These are phyloP conservation scores for Acanthamoeba comandoni DNA, from an alignment of 208 protist genomes.

Conservation along the genomic window DNA sequence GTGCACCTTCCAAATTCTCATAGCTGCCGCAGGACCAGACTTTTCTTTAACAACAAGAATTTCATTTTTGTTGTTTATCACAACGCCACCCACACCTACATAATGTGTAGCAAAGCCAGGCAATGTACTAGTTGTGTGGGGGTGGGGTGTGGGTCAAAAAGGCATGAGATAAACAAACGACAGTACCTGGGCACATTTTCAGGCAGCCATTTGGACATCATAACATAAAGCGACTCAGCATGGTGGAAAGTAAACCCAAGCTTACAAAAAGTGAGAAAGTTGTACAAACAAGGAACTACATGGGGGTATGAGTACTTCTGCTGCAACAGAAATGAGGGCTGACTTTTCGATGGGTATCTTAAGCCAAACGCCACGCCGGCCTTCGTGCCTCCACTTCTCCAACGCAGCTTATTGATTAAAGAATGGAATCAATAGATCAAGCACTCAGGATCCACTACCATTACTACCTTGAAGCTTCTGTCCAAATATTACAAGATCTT, in stretches of 20 bases:
- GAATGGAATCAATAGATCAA: neutral
- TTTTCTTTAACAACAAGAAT: constrained; percentile 55
- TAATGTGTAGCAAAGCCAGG: constrained; percentile 53
- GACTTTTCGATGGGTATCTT: constrained; percentile 60
- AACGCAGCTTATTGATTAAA: constrained; percentile 28
- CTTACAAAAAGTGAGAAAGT: neutral
- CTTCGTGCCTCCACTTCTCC: constrained; percentile 19
- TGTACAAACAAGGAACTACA: neutral
- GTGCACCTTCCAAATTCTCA: constrained; percentile 54
- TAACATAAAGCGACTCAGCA: constrained; percentile 41
- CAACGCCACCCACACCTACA: constrained; percentile 44
- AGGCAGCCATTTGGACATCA: constrained; percentile 62
- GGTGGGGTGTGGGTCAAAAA: too few species aligned
- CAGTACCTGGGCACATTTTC: neutral
- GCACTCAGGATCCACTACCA: neutral
- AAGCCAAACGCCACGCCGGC: constrained; percentile 63
- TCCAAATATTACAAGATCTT: constrained; percentile 57
- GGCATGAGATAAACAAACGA: too few species aligned
- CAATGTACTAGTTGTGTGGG: neutral
- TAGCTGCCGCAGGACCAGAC: constrained; percentile 7
- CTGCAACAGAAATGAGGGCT: constrained; percentile 55
- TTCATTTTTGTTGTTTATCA: constrained; percentile 59
- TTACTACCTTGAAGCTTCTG: constrained; percentile 40
- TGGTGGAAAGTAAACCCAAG: constrained; percentile 60
- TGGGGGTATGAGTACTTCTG: constrained; percentile 1